Evolutionary conservation across 495 filamentous ascomycete genomes (phyloP), one percentile per base, ranked within the genome.

Genomic region (Glarea lozoyensis): DNA sequence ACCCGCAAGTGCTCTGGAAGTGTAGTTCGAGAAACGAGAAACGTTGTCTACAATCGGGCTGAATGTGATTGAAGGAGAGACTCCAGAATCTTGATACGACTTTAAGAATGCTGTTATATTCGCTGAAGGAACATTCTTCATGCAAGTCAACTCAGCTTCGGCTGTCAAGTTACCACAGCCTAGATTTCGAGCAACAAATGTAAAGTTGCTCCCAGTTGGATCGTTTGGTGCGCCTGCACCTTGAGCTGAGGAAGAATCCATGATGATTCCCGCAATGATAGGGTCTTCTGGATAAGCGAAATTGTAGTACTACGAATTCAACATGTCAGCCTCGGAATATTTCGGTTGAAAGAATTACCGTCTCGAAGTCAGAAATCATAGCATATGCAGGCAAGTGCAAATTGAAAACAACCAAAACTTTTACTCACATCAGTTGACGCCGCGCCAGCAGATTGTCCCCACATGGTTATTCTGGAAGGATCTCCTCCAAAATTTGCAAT

Each of bases 401-500:
- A n/a, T n/a, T n/a, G n/a, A n/a, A n/a, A n/a, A n/a, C n/a, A n/a
- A n/a, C n/a, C n/a, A n/a, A n/a, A n/a, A n/a, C n/a, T n/a, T n/a
- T n/a, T n/a, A n/a, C n/a, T n/a, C n/a, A n/a, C n/a, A 42, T 69
- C 66, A 7, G 57, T 59, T 1, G 59, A 59, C 0, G 65, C 57
- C 12, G 61, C 64, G 4, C 69, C 67, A 2, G 69, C 63, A 0
- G 66, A 70, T 41, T 70, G 68, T 3, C 69, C 71, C 69, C 36
- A 52, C 2, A 47, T 11, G 1, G 34, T 36, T 29, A 52, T 52
- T 21, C 30, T 43, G 2, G 55, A 50, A 2, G 75, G 68, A 53
- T 88, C 76, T 10, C 84, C 84, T 4, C 82, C 82, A 49, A 89
- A 87, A 2, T 69, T 62, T 39, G 65, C 60, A 46, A 87, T 85